Evolutionary conservation across 2,329 filamentous ascomycete genomes (phyloP).

Genomic region (Penicillium fuscoglaucum): DNA sequence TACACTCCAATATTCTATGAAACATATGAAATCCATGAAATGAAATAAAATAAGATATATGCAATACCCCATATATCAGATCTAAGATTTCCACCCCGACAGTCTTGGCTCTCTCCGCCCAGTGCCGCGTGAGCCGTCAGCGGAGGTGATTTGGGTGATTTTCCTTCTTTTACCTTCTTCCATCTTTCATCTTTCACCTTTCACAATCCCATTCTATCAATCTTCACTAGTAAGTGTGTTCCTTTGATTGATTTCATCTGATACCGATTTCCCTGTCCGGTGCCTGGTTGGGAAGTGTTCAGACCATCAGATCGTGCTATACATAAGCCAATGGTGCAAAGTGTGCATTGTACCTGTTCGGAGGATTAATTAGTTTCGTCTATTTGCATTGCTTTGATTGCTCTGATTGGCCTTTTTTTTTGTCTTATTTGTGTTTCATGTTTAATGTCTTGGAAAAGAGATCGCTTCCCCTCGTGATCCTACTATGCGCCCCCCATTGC

Average conservation of each 20-base stretch:
- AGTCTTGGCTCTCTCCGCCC: conserved; percentile 13
- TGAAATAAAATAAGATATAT: too few species aligned
- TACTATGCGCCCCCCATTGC: conserved; percentile 6
- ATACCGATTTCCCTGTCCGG: neutral
- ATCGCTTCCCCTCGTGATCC: conserved; percentile 6
- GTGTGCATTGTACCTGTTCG: conserved; percentile 1
- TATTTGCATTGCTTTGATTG: neutral
- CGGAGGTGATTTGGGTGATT: conserved; percentile 3
- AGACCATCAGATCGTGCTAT: neutral
- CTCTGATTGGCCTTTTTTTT: neutral
- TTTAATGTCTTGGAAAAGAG: neutral
- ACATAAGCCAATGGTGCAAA: neutral
- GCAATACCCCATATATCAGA: neutral
- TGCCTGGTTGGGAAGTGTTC: neutral
- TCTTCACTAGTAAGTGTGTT: neutral
- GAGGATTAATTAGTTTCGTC: neutral
- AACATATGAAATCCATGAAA: too few species aligned
- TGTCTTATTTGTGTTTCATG: neutral
- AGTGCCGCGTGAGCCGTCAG: conserved; percentile 12
- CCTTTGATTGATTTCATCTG: neutral
- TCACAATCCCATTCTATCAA: neutral
- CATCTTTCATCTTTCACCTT: neutral
- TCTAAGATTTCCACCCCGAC: conserved; percentile 1
- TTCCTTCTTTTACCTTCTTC: neutral
- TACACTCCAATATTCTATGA: too few species aligned